Base-by-base conservation (phyloP, 2,329 filamentous ascomycete genomes). In the Botrytis hyacinthi region DNA sequence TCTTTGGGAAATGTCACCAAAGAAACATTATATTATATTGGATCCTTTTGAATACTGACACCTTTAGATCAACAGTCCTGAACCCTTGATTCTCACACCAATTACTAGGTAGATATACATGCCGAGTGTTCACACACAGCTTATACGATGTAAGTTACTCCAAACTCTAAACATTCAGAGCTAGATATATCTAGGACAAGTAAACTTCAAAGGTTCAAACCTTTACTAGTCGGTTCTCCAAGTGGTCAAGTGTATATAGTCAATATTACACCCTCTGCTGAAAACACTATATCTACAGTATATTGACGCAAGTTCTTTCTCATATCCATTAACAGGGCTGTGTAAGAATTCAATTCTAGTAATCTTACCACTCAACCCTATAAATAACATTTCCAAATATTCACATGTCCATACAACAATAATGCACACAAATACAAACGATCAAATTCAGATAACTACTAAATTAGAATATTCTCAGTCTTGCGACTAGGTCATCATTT, bases 401-500 rank as follows among this genome's bases (percentile, higher is more conserved):
- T 68, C 32, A 37, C 9, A 29, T 22, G 54, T 67, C 37, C 26
- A 51, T 42, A 22, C 9, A 32, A 18, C 12, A 26, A 22, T 29
- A 26, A 22, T 6, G 9, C 32, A 37, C 32, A 40, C 26, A 18
- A 29, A n/a, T 14, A 68, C 10, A n/a, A 32, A 29, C 51, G n/a
- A 57, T 57, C 51, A 57, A 18, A 57, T 57, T n/a, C 7, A 8
- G 22, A 37, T 35, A 57, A 4, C 48, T 22, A 29, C 46, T 29
- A 54, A 3, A 20, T n/a, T 54, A 2, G 46, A 68, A n/a, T 68
- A 29, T 20, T 37, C 48, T 57, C 9, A 68, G 48, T 20, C 65
- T 68, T 68, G 65, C 48, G 65, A 42, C 65, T 32, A 57, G n/a
- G n/a, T 57, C 35, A 42, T 68, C 7, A 57, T 57, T 40, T 57